Conservation (phyloP, 345 rosid species). For the Geranium rotundifolium region DNA sequence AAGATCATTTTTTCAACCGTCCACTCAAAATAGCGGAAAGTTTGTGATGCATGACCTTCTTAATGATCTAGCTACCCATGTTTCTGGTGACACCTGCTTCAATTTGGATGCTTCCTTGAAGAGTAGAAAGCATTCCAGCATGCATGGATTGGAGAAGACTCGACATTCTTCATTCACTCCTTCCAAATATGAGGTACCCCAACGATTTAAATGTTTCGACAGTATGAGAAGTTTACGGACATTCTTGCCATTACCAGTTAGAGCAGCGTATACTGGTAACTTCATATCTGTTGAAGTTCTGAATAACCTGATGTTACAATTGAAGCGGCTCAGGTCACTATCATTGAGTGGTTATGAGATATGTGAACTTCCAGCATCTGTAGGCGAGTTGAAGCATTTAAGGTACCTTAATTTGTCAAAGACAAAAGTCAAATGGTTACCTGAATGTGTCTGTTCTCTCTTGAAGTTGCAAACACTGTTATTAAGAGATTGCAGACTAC, state of each 20-base stretch:
- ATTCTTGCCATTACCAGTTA: slow-evolving; percentile 4
- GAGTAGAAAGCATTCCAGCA: not conserved
- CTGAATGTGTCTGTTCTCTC: slow-evolving; percentile 12
- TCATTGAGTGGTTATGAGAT: slow-evolving; percentile 11
- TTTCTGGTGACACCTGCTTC: slow-evolving; percentile 5
- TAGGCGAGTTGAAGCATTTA: slow-evolving; percentile 11
- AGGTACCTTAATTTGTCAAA: slow-evolving; percentile 12
- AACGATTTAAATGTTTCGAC: slow-evolving; percentile 4
- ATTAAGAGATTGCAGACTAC: slow-evolving; percentile 9
- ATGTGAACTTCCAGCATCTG: slow-evolving; percentile 7
- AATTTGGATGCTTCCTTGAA: not conserved
- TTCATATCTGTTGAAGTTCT: slow-evolving; percentile 1
- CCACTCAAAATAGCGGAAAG: not conserved
- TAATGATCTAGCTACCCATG: slow-evolving; percentile 16
- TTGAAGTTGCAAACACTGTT: slow-evolving; percentile 18
- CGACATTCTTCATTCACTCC: slow-evolving; percentile 9
- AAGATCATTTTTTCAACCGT: slow-evolving; percentile 22
- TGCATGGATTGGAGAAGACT: not conserved
- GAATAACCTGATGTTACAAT: slow-evolving; percentile 3
- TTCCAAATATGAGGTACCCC: slow-evolving; percentile 1
- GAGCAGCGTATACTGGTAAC: not conserved
- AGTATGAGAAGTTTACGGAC: slow-evolving; percentile 8
- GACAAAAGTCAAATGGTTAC: slow-evolving; percentile 6
- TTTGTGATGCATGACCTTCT: slow-evolving; percentile 26
- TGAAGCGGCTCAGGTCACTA: slow-evolving; percentile 11